Percentiles rank a stretch among this genome's conserved stretches.
Evolutionary conservation across 2,329 filamentous ascomycete species (phyloP).

Genomic region (Colletotrichum melonis): DNA sequence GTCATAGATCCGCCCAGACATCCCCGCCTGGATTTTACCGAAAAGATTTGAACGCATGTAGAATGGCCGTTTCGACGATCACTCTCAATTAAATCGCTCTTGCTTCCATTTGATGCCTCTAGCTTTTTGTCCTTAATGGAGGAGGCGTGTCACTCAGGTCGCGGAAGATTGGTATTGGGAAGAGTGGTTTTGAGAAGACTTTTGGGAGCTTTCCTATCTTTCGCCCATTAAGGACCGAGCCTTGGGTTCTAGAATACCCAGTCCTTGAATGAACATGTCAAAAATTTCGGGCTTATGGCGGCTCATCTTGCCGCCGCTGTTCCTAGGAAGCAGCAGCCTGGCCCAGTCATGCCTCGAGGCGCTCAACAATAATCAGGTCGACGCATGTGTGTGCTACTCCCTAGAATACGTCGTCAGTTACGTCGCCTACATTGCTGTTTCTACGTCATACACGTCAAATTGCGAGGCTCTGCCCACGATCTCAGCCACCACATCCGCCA

Average conservation of each 20-base stretch:
- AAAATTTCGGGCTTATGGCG: slow-evolving; percentile 5
- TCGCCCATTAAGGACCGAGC: background rate
- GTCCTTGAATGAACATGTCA: background rate
- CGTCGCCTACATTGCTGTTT: slow-evolving; percentile 28
- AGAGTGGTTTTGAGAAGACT: background rate
- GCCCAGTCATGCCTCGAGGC: slow-evolving; percentile 30
- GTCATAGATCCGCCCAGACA: background rate
- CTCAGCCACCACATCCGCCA: background rate
- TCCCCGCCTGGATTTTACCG: background rate
- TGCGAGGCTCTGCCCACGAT: slow-evolving; percentile 11
- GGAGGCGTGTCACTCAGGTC: background rate
- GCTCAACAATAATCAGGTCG: slow-evolving; percentile 14
- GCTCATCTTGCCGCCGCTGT: slow-evolving; percentile 9
- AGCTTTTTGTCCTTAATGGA: background rate
- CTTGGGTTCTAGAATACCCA: background rate
- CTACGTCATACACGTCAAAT: slow-evolving; percentile 24
- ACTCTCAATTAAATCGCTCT: too few relatives aligned
- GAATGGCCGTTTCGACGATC: background rate
- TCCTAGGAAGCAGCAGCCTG: slow-evolving; percentile 1
- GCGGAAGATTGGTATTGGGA: background rate
- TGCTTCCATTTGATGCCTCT: background rate
- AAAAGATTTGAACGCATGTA: background rate
- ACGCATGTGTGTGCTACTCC: slow-evolving; percentile 27
- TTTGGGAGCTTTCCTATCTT: background rate
- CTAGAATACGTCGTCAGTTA: slow-evolving; percentile 31